These are phyloP conservation scores for Candida ortonii DNA, from an alignment of 805 yeast genomes.

Conservation along the genomic window DNA sequence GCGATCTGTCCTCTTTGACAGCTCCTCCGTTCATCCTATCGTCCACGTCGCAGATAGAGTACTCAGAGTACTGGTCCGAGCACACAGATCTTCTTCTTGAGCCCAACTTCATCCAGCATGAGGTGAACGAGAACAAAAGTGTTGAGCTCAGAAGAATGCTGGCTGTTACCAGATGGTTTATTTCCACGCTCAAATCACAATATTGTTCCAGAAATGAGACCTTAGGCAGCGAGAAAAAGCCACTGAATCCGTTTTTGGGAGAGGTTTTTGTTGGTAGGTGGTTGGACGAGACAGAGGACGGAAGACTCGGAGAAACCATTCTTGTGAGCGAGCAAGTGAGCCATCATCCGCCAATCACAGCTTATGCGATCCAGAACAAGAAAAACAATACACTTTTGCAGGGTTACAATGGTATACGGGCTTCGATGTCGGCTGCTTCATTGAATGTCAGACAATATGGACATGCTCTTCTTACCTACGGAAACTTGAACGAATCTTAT, in stretches of 20 bases:
- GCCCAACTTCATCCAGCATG: constrained; percentile 50
- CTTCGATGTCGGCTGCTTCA: constrained; percentile 73
- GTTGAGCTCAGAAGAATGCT: constrained; percentile 65
- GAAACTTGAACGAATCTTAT: constrained; percentile 62
- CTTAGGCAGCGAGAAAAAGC: constrained; percentile 95
- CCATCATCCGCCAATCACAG: constrained; percentile 98
- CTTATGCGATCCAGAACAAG: constrained; percentile 76
- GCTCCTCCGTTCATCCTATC: constrained; percentile 97
- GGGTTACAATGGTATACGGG: constrained; percentile 88
- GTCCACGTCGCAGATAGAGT: constrained; percentile 84
- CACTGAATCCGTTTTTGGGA: constrained; percentile 93
- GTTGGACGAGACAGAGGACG: constrained; percentile 50
- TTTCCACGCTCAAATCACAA: constrained; percentile 87
- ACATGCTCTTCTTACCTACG: constrained; percentile 72
- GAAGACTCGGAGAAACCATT: constrained; percentile 68
- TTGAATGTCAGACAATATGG: constrained; percentile 89
- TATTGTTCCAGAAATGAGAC: constrained; percentile 89
- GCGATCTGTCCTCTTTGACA: constrained; percentile 88
- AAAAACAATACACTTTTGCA: constrained; percentile 65
- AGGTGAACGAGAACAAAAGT: constrained; percentile 41
- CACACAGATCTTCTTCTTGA: constrained; percentile 80
- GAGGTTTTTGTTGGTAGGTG: constrained; percentile 92
- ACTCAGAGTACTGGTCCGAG: constrained; percentile 95
- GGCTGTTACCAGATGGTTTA: constrained; percentile 87
- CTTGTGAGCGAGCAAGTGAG: constrained; percentile 89